phyloP scores from a whole-genome alignment of 2,329 filamentous ascomycete species.

The Verticillium tricorpus region DNA sequence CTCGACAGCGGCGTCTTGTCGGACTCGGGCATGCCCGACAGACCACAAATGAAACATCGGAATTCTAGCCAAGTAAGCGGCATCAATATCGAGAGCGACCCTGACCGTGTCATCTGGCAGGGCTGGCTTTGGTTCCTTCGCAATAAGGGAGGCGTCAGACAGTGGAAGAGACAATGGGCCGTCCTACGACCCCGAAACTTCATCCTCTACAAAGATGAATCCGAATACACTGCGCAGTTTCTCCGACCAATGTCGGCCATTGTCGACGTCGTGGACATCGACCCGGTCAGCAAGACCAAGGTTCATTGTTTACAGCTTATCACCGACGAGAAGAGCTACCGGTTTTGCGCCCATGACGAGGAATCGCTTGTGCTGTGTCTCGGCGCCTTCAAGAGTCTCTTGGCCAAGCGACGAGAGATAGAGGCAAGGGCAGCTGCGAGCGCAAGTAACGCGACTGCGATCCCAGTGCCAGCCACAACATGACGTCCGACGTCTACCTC shows the following conservation, averaged over 20 bases:
- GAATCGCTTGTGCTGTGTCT: slow-evolving; percentile 79
- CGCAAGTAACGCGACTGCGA: slow-evolving; percentile 36
- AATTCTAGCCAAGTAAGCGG: slow-evolving; percentile 63
- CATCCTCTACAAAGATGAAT: slow-evolving; percentile 87
- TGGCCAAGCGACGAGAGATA: slow-evolving; percentile 64
- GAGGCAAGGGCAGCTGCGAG: slow-evolving; percentile 42
- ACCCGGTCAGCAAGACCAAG: slow-evolving; percentile 81
- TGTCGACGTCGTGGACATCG: slow-evolving; percentile 88
- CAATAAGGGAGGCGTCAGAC: slow-evolving; percentile 74
- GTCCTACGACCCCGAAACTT: slow-evolving; percentile 82
- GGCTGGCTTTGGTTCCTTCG: slow-evolving; percentile 84
- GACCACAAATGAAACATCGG: slow-evolving; percentile 34
- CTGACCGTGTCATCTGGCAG: slow-evolving; percentile 89
- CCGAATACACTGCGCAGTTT: slow-evolving; percentile 82
- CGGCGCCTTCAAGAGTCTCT: slow-evolving; percentile 83
- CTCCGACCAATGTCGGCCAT: slow-evolving; percentile 75
- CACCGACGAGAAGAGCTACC: slow-evolving; percentile 81
- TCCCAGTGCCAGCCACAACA: neutral
- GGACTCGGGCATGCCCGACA: slow-evolving; percentile 10
- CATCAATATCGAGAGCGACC: slow-evolving; percentile 55
- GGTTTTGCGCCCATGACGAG: slow-evolving; percentile 74
- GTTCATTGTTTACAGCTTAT: slow-evolving; percentile 87
- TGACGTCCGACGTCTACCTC: neutral
- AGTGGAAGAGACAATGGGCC: slow-evolving; percentile 95
- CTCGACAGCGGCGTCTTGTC: slow-evolving; percentile 18